Conservation (phyloP, 805 yeast genomes). For the Yueomyces sinensis region DNA sequence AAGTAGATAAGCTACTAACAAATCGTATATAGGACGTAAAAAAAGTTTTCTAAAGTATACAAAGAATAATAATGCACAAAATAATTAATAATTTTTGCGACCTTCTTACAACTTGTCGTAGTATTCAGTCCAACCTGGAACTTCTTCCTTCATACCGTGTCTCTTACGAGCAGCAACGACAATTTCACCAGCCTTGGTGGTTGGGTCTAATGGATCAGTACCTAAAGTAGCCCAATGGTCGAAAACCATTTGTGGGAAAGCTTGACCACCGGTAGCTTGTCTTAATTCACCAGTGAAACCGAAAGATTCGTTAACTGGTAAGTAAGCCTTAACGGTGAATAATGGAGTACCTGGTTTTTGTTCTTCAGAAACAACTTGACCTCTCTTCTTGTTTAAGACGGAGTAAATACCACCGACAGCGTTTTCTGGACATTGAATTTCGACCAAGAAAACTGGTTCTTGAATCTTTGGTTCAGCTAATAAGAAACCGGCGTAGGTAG, state of each 20-base stretch:
- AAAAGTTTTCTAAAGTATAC: neutral
- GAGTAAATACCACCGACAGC: conserved; percentile 99
- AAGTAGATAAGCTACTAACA: neutral
- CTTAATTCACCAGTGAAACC: conserved; percentile 99
- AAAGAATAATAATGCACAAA: neutral
- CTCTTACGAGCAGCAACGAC: conserved; percentile 70
- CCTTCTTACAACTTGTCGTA: conserved; percentile 65
- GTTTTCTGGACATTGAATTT: conserved; percentile 96
- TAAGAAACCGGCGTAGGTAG: conserved; percentile 91
- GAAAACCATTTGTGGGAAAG: conserved; percentile 99
- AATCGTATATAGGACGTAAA: neutral
- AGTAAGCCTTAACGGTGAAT: conserved; percentile 98
- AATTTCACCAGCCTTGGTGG: conserved; percentile 52
- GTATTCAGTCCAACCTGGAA: conserved; percentile 98
- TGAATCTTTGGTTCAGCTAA: conserved; percentile 97
- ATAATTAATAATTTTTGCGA: neutral
- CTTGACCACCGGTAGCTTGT: conserved; percentile 99
- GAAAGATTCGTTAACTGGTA: conserved; percentile 98
- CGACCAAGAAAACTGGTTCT: conserved; percentile 98
- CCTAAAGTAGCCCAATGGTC: conserved; percentile 90
- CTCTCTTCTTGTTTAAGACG: conserved; percentile 97
- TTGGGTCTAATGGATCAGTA: conserved; percentile 86
- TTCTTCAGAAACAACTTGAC: conserved; percentile 97
- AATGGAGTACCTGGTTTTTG: conserved; percentile 99
- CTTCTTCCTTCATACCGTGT: conserved; percentile 90